Evolutionary conservation across 2,329 filamentous ascomycete species (phyloP).

Genomic region (Talaromyces marneffei): DNA sequence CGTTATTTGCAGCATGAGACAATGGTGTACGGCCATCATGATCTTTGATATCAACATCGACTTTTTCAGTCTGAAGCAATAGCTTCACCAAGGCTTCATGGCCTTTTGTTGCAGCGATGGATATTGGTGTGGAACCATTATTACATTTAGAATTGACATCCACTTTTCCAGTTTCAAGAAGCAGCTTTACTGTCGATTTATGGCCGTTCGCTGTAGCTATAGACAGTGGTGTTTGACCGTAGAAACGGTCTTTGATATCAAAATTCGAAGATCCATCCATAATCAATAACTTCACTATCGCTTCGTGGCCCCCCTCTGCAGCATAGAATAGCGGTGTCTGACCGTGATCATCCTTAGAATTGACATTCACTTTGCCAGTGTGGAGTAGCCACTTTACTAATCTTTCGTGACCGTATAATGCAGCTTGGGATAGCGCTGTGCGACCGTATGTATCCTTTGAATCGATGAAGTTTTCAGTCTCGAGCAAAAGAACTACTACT

Average conservation of each 20-base stretch:
- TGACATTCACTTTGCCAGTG: background rate
- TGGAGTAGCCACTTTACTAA: background rate
- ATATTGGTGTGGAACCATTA: background rate
- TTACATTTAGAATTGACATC: background rate
- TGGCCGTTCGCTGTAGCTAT: conserved; percentile 40
- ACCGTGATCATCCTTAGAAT: background rate
- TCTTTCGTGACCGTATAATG: background rate
- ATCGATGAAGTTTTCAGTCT: background rate
- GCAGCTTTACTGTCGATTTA: background rate
- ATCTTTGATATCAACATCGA: conserved; percentile 8
- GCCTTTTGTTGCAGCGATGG: conserved; percentile 2
- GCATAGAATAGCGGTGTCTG: conserved; percentile 12
- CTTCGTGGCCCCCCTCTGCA: conserved; percentile 5
- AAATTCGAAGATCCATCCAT: background rate
- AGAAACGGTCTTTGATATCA: background rate
- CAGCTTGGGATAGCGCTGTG: background rate
- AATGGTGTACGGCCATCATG: background rate
- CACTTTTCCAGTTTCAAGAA: background rate
- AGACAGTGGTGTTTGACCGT: background rate
- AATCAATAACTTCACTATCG: conserved; percentile 9
- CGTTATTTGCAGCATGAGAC: background rate
- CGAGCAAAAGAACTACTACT: background rate
- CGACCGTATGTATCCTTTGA: background rate
- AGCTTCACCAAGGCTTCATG: conserved; percentile 8
- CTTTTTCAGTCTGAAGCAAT: conserved; percentile 9